Conservation (phyloP, 1,139 yeast genomes). For the Diutina siamensis region DNA sequence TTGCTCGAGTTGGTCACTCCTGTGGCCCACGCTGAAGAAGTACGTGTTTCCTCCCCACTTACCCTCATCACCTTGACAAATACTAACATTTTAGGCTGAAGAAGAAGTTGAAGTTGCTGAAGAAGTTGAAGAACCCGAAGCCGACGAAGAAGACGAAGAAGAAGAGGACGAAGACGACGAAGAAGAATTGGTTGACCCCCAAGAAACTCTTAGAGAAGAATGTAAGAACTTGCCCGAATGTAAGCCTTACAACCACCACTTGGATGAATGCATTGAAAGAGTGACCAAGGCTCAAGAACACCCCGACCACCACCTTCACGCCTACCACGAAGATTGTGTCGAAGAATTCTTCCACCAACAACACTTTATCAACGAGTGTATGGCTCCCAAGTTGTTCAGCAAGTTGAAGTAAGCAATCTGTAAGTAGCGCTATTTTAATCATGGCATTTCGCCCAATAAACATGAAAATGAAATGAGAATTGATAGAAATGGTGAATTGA, state of each 20-base stretch:
- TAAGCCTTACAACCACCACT: constrained; percentile 73
- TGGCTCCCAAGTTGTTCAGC: constrained; percentile 82
- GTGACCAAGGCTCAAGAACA: constrained; percentile 81
- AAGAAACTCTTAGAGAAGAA: constrained; percentile 55
- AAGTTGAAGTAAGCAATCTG: constrained; percentile 53
- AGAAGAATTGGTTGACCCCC: constrained; percentile 60
- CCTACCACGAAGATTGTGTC: constrained; percentile 92
- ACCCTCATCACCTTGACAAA: constrained; percentile 10
- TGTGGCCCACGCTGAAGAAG: constrained; percentile 82
- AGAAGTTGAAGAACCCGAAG: constrained; percentile 41
- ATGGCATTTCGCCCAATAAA: not conserved
- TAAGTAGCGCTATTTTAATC: constrained; percentile 2
- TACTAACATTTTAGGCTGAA: constrained; percentile 13
- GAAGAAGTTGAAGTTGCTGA: constrained; percentile 17
- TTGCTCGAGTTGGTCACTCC: constrained; percentile 76
- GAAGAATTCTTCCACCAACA: constrained; percentile 97
- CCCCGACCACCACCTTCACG: constrained; percentile 65
- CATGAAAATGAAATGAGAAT: no score
- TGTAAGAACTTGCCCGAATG: constrained; percentile 61
- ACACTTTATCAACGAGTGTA: constrained; percentile 88
- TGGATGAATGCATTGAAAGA: constrained; percentile 90
- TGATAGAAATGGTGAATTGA: no score
- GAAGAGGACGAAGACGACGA: constrained; percentile 74
- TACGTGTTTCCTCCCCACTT: constrained; percentile 17
- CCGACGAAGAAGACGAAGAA: constrained; percentile 57